A percentile compares a stretch with the other conserved stretches of the same genome.
Evolutionary conservation across 164 flowering plant genomes (phyloP).

Genomic region (Platanus orientalis): DNA sequence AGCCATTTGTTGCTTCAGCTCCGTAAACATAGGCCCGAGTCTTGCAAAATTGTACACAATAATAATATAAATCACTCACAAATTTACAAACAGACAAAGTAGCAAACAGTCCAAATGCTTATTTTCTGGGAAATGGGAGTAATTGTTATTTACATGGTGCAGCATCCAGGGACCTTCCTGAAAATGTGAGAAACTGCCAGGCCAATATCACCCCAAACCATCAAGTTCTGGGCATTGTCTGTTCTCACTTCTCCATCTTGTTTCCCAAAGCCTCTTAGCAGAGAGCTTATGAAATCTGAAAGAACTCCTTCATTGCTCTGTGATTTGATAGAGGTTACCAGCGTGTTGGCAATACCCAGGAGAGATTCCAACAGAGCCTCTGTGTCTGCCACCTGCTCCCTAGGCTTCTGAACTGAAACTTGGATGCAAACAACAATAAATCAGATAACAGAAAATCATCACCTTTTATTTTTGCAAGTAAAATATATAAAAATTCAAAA

Average conservation of each 20-base stretch:
- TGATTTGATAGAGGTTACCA: conserved; percentile 54
- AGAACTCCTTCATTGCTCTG: conserved; percentile 50
- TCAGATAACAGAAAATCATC: not conserved
- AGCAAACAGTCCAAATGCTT: not conserved
- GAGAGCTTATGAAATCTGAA: conserved; percentile 46
- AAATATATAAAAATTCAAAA: too few relatives aligned
- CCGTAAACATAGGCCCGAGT: conserved; percentile 84
- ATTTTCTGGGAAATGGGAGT: too few relatives aligned
- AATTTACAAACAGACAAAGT: not conserved
- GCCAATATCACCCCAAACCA: conserved; percentile 67
- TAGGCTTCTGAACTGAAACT: conserved; percentile 70
- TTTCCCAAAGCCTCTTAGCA: conserved; percentile 48
- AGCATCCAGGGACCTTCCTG: conserved; percentile 40
- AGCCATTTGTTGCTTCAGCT: conserved; percentile 60
- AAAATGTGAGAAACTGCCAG: conserved; percentile 46
- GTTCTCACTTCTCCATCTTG: conserved; percentile 13
- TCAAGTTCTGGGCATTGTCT: conserved; percentile 23
- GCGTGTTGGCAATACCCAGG: conserved; percentile 61
- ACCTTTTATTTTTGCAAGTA: not conserved
- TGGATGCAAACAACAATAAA: not conserved
- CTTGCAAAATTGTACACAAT: conserved; percentile 23
- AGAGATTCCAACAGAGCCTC: too few relatives aligned
- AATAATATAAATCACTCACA: not conserved
- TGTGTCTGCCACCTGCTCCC: conserved; percentile 98
- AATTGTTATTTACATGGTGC: conserved; percentile 51